A percentile compares a stretch with the other conserved stretches of the same genome.
Conservation (phyloP, 2,329 filamentous ascomycete genomes). For the Drechslera avenae region DNA sequence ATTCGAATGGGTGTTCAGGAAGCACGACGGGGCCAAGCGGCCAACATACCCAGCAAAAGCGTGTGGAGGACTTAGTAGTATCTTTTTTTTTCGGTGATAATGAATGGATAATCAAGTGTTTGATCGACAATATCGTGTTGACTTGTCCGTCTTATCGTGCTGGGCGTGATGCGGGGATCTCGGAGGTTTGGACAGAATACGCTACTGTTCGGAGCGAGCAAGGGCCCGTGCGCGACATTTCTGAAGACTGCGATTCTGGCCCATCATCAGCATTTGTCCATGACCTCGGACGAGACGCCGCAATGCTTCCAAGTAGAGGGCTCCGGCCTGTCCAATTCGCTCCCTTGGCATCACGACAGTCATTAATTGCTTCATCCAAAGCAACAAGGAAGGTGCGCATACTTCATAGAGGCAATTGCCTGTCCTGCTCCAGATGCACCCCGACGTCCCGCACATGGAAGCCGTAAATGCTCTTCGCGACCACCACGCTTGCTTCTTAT, state of each 20-base stretch:
- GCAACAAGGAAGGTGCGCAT: slow-evolving; percentile 43
- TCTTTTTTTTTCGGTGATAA: slow-evolving; percentile 8
- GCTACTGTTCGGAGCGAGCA: background rate
- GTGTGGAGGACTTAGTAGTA: slow-evolving; percentile 9
- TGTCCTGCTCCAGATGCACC: too few species aligned
- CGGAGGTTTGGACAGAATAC: slow-evolving; percentile 12
- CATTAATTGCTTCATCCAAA: slow-evolving; percentile 25
- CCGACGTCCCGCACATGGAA: slow-evolving; percentile 14
- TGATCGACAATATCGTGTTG: background rate
- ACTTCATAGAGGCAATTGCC: slow-evolving; percentile 2
- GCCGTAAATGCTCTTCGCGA: background rate
- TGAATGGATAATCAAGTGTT: slow-evolving; percentile 16
- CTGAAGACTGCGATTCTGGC: slow-evolving; percentile 22
- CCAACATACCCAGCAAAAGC: slow-evolving; percentile 30
- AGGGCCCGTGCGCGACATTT: slow-evolving; percentile 21
- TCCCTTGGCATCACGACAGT: slow-evolving; percentile 29
- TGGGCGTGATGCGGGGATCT: slow-evolving; percentile 14
- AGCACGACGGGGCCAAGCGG: slow-evolving; percentile 6
- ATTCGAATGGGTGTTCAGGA: slow-evolving; percentile 22
- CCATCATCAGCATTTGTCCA: slow-evolving; percentile 13
- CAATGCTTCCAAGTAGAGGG: slow-evolving; percentile 57
- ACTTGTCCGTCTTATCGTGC: too few species aligned
- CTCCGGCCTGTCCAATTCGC: slow-evolving; percentile 45
- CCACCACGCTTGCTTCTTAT: background rate
- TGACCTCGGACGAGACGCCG: slow-evolving; percentile 38